A percentile compares a stretch with the other conserved stretches of the same genome.
These are phyloP conservation scores for Aspergillus tubingensis DNA, from an alignment of 2,329 filamentous ascomycete genomes.

Conservation along the genomic window DNA sequence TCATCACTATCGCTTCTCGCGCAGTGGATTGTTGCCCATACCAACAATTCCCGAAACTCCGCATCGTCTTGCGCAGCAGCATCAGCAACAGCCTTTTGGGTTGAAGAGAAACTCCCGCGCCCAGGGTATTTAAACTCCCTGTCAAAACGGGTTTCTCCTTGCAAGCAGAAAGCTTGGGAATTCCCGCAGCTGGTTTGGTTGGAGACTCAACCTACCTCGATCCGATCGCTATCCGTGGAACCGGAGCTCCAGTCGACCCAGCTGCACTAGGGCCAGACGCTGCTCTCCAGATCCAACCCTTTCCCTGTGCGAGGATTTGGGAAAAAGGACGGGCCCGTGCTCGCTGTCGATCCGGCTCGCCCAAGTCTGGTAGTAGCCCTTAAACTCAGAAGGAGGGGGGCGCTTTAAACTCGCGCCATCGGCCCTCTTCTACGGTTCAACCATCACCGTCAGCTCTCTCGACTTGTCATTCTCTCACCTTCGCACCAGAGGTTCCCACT, in stretches of 20 bases:
- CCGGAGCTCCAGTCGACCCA: slow-evolving; percentile 27
- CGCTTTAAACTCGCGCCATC: slow-evolving; percentile 24
- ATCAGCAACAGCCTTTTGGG: background rate
- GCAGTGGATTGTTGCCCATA: too few relatives aligned
- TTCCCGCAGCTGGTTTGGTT: slow-evolving; percentile 30
- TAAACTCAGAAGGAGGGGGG: slow-evolving; percentile 21
- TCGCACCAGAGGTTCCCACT: slow-evolving; percentile 13
- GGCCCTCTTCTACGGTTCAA: slow-evolving; percentile 24
- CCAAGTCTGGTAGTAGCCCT: slow-evolving; percentile 32
- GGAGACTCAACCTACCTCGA: slow-evolving; percentile 20
- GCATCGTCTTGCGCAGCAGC: too few relatives aligned
- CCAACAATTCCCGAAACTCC: too few relatives aligned
- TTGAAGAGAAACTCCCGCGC: background rate
- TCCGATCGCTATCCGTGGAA: slow-evolving; percentile 33
- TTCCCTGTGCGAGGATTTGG: slow-evolving; percentile 10
- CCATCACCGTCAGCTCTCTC: slow-evolving; percentile 20
- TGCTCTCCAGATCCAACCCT: slow-evolving; percentile 22
- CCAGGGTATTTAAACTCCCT: slow-evolving; percentile 15
- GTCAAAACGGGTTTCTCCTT: slow-evolving; percentile 16
- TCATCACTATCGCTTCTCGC: background rate
- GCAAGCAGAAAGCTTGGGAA: slow-evolving; percentile 29
- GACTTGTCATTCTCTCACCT: slow-evolving; percentile 23
- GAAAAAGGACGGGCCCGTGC: slow-evolving; percentile 25
- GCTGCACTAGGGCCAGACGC: slow-evolving; percentile 18
- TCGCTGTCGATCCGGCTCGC: slow-evolving; percentile 28